Percentiles rank a stretch among this genome's conserved stretches.
Evolutionary conservation across 768 basidiomycete genomes (phyloP).

Genomic region (Pisolithus marmoratus): DNA sequence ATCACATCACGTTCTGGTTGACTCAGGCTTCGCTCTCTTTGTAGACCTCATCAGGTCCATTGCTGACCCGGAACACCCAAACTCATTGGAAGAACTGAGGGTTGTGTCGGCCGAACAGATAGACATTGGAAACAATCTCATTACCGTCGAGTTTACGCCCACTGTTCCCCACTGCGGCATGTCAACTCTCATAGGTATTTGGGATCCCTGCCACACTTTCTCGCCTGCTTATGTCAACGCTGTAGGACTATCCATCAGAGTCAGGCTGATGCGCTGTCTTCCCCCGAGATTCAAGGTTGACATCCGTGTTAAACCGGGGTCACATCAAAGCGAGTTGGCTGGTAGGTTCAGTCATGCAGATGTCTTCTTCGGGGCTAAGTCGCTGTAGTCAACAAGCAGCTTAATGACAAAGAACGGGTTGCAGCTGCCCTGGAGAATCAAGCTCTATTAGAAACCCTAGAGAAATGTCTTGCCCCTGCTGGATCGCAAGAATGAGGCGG

Average conservation of each 20-base stretch:
- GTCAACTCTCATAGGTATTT: slow-evolving; percentile 88
- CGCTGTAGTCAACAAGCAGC: slow-evolving; percentile 85
- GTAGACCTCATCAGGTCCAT: slow-evolving; percentile 89
- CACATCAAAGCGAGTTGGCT: slow-evolving; percentile 91
- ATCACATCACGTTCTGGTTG: background rate
- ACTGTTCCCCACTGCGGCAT: slow-evolving; percentile 97
- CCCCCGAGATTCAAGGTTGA: slow-evolving; percentile 94
- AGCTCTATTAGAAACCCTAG: slow-evolving; percentile 79
- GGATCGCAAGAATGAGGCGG: slow-evolving; percentile 1
- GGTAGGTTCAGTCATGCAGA: slow-evolving; percentile 42
- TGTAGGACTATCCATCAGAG: slow-evolving; percentile 90
- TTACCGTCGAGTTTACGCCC: slow-evolving; percentile 91
- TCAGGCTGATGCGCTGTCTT: slow-evolving; percentile 81
- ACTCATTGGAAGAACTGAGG: slow-evolving; percentile 87
- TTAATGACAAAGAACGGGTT: slow-evolving; percentile 98
- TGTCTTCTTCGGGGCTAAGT: background rate
- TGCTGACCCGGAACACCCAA: slow-evolving; percentile 93
- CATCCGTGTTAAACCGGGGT: slow-evolving; percentile 87
- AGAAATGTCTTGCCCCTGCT: slow-evolving; percentile 58
- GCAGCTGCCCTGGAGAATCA: slow-evolving; percentile 95
- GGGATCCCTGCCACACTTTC: background rate
- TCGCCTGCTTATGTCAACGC: background rate
- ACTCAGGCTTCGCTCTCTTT: background rate
- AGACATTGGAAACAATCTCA: slow-evolving; percentile 50
- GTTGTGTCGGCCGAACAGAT: slow-evolving; percentile 93